Evolutionary conservation across 306 rosid genomes (phyloP), one percentile per base, ranked within the genome.

Genomic region (Sicyos baderoa): DNA sequence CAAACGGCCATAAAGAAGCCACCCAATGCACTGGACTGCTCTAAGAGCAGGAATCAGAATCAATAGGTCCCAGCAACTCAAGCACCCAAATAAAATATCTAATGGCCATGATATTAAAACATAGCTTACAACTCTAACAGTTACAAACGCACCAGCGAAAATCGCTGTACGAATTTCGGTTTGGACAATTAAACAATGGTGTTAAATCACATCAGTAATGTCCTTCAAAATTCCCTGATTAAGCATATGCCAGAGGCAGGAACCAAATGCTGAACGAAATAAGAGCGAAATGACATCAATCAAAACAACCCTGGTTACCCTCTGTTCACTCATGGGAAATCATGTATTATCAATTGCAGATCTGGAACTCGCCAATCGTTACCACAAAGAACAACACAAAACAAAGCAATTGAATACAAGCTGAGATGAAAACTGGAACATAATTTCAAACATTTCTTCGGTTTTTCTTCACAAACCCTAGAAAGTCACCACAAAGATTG

Each of bases 21-120:
- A 75, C 77, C 82, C 77, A 77, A 83, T 58, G 63, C 49, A 75
- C 40, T 53, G 68, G 63, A 84, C 73, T 82, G 70, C 74, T 77
- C 76, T 74, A 75, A 75, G 78, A 77, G 76, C 79, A 82, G 85
- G 96, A 86, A 90, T 93, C 90, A 79, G 89, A 93, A 90, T 81
- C 94, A 70, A 72, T 67, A 72, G 83, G 87, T 79, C 87, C 91
- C 86, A 84, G 77, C 86, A 82, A 76, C 83, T 75, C 49, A 69
- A 82, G 76, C 88, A 76, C 76, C 53, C 73, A 81, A 15, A 79
- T 79, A 79, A 76, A 84, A 77, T 72, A 72, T 72, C 60, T 22
- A 61, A 72, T 27, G 15, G 57, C 13, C 4, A 60, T 22, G 59
- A 21, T 19, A 57, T 23, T 72, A 48, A 72, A 23, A 21, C 19